Evolutionary conservation across 305 asterid genomes (phyloP).

Genomic region (Solanum hybrid): DNA sequence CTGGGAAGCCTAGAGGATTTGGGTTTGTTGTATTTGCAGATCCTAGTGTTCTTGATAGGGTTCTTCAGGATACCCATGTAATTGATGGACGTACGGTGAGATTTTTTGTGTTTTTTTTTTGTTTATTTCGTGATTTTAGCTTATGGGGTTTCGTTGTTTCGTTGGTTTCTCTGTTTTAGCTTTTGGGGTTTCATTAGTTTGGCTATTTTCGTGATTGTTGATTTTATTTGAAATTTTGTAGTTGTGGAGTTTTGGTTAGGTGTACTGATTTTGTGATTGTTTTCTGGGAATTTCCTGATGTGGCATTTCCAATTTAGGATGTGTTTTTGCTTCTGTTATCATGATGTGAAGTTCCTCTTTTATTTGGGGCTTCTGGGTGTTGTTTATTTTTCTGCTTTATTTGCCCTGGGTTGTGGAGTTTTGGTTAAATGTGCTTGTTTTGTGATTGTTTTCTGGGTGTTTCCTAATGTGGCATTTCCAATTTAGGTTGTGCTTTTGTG

Average conservation of each 20-base stretch:
- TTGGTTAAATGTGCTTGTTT: not conserved
- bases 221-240: not conserved
- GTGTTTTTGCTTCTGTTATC: not conserved
- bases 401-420: not conserved
- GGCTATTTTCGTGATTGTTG: not conserved
- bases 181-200: not conserved
- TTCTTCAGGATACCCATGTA: conserved; percentile 66
- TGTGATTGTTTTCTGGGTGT: not conserved
- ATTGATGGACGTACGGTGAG: conserved; percentile 79
- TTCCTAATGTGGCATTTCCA: not conserved
- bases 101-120: not conserved
- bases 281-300: not conserved
- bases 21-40: conserved; percentile 84
- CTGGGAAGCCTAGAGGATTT: conserved; percentile 86
- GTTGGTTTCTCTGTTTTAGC: not conserved
- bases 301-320: not conserved
- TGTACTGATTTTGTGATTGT: not conserved
- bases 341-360: not conserved
- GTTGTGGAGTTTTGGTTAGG: not conserved
- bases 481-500: not conserved
- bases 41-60: conserved; percentile 62
- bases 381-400: not conserved
- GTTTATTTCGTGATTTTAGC: not conserved
- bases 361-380: not conserved
- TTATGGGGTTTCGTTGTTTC: not conserved